Percentiles rank a stretch among this genome's conserved stretches.
These are phyloP conservation scores for Ophiostoma perfectum DNA, from an alignment of 2,329 filamentous ascomycete species.

Conservation along the genomic window DNA sequence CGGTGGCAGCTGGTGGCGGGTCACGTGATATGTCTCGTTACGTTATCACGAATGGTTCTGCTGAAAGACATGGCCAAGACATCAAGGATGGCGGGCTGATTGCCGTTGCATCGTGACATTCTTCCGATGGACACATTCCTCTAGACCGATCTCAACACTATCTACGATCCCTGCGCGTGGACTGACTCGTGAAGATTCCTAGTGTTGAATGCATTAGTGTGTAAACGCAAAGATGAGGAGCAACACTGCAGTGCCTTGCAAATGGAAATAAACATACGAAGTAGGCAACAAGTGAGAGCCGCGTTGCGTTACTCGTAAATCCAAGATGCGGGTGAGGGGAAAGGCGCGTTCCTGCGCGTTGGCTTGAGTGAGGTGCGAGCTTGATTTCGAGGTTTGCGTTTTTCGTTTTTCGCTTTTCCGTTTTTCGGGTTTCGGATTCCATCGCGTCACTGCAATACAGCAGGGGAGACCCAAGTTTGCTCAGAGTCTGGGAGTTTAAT, in stretches of 20 bases:
- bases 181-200: not conserved
- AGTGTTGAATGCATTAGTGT: no score
- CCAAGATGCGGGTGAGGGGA: not conserved
- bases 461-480: not conserved
- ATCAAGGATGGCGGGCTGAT: no score
- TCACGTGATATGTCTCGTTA: not conserved
- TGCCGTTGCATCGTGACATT: not conserved
- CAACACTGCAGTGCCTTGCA: not conserved
- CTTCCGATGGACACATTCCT: not conserved
- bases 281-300: not conserved
- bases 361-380: not conserved
- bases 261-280: not conserved
- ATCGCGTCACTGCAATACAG: not conserved
- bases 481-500: not conserved
- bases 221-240: not conserved
- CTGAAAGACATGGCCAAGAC: not conserved
- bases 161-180: not conserved
- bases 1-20: not conserved
- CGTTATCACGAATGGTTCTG: not conserved
- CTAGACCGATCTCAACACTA: not conserved
- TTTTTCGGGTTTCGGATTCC: not conserved
- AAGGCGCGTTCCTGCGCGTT: slow-evolving; percentile 8
- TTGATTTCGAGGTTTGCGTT: not conserved
- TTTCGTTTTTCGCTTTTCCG: not conserved
- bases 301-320: not conserved